These are phyloP conservation scores for Phytophthora pseudosyringae DNA, from an alignment of 352 stramenopile genomes.

Conservation along the genomic window DNA sequence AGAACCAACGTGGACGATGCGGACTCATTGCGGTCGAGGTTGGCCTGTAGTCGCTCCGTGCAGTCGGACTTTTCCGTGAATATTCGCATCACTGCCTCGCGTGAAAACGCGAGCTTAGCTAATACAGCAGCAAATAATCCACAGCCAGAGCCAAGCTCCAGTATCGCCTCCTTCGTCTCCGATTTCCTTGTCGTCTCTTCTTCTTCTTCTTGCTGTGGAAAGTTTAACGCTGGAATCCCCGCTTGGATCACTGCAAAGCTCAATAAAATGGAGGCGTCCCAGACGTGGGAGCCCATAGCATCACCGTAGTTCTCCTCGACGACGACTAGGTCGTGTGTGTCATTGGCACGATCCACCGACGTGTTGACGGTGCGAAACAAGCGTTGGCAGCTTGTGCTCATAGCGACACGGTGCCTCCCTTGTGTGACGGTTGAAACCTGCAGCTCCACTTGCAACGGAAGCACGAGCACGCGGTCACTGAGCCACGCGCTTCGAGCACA, in stretches of 20 bases:
- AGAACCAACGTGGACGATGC: slow-evolving; percentile 3
- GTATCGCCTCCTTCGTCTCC: slow-evolving; percentile 16
- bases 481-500: slow-evolving; percentile 40
- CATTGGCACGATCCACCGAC: no score
- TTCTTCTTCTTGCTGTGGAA: neutral
- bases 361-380: slow-evolving; percentile 3
- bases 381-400: slow-evolving; percentile 21
- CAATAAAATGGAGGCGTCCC: slow-evolving; percentile 70
- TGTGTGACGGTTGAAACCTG: neutral
- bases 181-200: no score
- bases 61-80: slow-evolving; percentile 53
- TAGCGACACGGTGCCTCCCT: no score
- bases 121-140: slow-evolving; percentile 54
- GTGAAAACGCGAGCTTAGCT: neutral
- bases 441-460: slow-evolving; percentile 41
- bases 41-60: slow-evolving; percentile 31
- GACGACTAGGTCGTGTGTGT: slow-evolving; percentile 12
- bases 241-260: slow-evolving; percentile 42
- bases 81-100: neutral
- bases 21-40: slow-evolving; percentile 39
- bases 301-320: slow-evolving; percentile 72
- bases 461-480: slow-evolving; percentile 33
- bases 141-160: slow-evolving; percentile 60
- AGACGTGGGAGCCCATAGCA: slow-evolving; percentile 70
- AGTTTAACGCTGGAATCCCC: neutral